Conservation (phyloP, 805 yeast species). For the Brettanomyces custersianus region DNA sequence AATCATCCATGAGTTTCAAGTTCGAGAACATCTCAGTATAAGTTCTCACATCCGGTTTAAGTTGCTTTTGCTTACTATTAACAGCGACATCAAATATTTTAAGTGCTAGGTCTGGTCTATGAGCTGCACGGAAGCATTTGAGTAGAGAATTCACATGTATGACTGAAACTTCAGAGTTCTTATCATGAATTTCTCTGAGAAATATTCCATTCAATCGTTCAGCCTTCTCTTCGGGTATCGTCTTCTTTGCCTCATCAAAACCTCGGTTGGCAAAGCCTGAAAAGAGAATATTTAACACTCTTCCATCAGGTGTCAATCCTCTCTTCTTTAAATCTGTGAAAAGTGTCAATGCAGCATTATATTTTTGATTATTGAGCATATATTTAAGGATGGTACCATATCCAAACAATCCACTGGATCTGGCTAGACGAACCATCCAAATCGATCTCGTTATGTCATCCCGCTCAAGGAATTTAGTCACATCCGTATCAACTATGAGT, state of each 20-base stretch:
- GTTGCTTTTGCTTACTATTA: conserved; percentile 9
- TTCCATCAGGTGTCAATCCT: conserved; percentile 44
- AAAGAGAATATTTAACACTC: conserved; percentile 37
- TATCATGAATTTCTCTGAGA: conserved; percentile 20
- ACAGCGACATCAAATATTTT: conserved; percentile 26
- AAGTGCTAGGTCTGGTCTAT: conserved; percentile 29
- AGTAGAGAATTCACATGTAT: conserved; percentile 39
- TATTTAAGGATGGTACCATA: conserved; percentile 54
- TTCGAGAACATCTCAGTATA: conserved; percentile 23
- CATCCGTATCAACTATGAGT: conserved; percentile 43
- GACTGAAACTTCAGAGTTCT: conserved; percentile 22
- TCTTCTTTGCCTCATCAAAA: conserved; percentile 6
- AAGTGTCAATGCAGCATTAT: conserved; percentile 40
- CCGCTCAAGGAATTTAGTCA: conserved; percentile 38
- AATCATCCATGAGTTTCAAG: conserved; percentile 10
- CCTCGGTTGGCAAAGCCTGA: conserved; percentile 29
- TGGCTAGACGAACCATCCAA: conserved; percentile 17
- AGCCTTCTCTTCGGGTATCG: conserved; percentile 26
- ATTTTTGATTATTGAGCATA: conserved; percentile 32
- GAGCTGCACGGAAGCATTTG: conserved; percentile 33
- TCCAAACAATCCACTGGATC: conserved; percentile 43
- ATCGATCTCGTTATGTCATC: conserved; percentile 45
- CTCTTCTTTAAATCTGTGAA: conserved; percentile 52
- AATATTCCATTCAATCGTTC: conserved; percentile 27
- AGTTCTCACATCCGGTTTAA: conserved; percentile 27